phyloP scores from a whole-genome alignment of 257 asterid genomes.

The Scutellaria galericulata region DNA sequence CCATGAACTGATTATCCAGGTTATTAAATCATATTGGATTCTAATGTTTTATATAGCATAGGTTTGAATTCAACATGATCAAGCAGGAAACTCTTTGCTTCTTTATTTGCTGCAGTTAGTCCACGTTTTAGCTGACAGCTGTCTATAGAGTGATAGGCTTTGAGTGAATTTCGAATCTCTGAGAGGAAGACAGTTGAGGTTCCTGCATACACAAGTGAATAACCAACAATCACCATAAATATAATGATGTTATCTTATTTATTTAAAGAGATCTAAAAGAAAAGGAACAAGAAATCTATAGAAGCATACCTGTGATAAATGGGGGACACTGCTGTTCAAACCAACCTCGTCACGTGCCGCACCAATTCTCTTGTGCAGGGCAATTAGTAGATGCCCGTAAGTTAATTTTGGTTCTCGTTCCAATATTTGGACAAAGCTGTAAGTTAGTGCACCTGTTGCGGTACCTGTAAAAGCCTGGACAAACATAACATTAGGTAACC shows the following conservation, averaged over 20 bases:
- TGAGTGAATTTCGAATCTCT: slow-evolving; percentile 64
- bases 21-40: not conserved
- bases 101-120: slow-evolving; percentile 33
- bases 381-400: slow-evolving; percentile 58
- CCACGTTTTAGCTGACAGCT: slow-evolving; percentile 26
- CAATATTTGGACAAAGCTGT: slow-evolving; percentile 63
- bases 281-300: not conserved
- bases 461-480: slow-evolving; percentile 72
- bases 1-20: slow-evolving; percentile 3
- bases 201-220: slow-evolving; percentile 55
- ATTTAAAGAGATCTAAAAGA: not conserved
- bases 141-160: slow-evolving; percentile 50
- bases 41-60: slow-evolving; percentile 20
- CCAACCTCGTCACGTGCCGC: slow-evolving; percentile 50
- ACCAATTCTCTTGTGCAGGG: slow-evolving; percentile 51
- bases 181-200: slow-evolving; percentile 71
- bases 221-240: not conserved
- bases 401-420: slow-evolving; percentile 56
- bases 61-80: slow-evolving; percentile 14
- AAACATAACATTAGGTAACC: slow-evolving; percentile 24
- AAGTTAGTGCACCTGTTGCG: slow-evolving; percentile 72
- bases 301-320: slow-evolving; percentile 50
- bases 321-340: slow-evolving; percentile 39
- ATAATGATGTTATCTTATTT: slow-evolving; percentile 1
- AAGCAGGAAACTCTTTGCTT: slow-evolving; percentile 24